Evolutionary conservation across 2,329 filamentous ascomycete genomes (phyloP), one percentile per base, ranked within the genome.

Genomic region (Diaporthe amygdali): DNA sequence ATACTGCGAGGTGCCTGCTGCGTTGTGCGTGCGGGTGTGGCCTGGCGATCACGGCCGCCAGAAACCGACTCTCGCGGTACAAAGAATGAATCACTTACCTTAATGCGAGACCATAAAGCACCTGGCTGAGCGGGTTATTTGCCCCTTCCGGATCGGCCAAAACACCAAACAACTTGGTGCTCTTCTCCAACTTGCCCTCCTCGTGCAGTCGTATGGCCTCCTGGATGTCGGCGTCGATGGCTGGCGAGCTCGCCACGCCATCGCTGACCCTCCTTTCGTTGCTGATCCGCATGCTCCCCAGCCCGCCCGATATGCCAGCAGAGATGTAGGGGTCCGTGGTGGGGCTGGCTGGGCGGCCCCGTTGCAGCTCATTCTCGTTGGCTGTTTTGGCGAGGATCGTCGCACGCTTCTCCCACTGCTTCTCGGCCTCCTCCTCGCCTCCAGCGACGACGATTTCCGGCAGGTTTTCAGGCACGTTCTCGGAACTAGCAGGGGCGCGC

Each of bases 161-260:
- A 72, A 87, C 86, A 34, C 91, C 93, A 83, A 99, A 99, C 82
- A 98, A 90, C 66, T 86, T 85, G n/a, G 96, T 98, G 67, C 95
- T 96, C 77, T 87, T 84, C 77, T 91, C 89, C 70, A 97, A 87
- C 72, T 96, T 88, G 70, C 96, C 96, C 56, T 86, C 87, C 82
- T 99, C 96, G 80, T 99, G 96, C 74, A 98, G 86, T 73, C 93
- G 89, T 79, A 99, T 99, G n/a, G 96, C 96, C 82, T 97, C 92
- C 82, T 98, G 96, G 71, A 99, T 97, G 81, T 94, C 91, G 71
- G 88, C 87, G 79, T 92, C 90, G 68, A 88, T 87, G 71, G 82
- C 82, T 78, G 88, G 85, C 59, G 84, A 85, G 67, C 85, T 87
- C 44, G 89, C 84, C 12, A 78, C 78, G 44, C 76, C 78, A 22